phyloP scores from a whole-genome alignment of 225 moss, liverwort and hornwort genomes.

The Physcomitrellopsis africana region DNA sequence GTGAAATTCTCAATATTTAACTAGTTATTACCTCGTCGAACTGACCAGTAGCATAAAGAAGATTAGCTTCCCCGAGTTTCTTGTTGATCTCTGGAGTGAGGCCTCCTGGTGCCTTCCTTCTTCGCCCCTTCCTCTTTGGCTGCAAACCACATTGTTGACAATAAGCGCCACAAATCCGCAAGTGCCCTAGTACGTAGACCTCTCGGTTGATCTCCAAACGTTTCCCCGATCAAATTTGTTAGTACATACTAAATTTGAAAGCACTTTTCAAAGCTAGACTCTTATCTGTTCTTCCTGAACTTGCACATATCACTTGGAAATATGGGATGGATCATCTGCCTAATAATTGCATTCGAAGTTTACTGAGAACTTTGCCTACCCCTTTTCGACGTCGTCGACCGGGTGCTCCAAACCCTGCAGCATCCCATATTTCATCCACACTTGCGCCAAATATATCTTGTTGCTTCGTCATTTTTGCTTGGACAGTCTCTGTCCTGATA shows the following conservation, averaged over 20 bases:
- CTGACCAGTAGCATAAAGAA: constrained; percentile 88
- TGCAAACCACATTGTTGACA: constrained; percentile 37
- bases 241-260: constrained; percentile 6
- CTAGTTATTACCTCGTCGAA: constrained; percentile 73
- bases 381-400: constrained; percentile 69
- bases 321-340: not conserved
- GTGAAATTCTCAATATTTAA: not conserved
- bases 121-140: constrained; percentile 71
- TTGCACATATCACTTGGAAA: constrained; percentile 4
- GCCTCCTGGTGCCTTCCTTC: constrained; percentile 60
- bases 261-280: not conserved
- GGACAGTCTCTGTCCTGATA: constrained; percentile 58
- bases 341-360: constrained; percentile 9
- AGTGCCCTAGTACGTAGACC: not conserved
- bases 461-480: constrained; percentile 51
- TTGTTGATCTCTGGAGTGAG: constrained; percentile 84
- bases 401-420: constrained; percentile 81
- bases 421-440: constrained; percentile 98
- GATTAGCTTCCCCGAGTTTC: constrained; percentile 97
- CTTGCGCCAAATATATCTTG: constrained; percentile 91
- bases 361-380: constrained; percentile 49
- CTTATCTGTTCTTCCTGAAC: constrained; percentile 4
- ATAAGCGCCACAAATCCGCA: constrained; percentile 10
- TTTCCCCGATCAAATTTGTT: not conserved
- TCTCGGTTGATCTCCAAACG: constrained; percentile 4